These are phyloP conservation scores for Chlamydomonas incerta DNA, from an alignment of 139 green algal species.

Conservation along the genomic window DNA sequence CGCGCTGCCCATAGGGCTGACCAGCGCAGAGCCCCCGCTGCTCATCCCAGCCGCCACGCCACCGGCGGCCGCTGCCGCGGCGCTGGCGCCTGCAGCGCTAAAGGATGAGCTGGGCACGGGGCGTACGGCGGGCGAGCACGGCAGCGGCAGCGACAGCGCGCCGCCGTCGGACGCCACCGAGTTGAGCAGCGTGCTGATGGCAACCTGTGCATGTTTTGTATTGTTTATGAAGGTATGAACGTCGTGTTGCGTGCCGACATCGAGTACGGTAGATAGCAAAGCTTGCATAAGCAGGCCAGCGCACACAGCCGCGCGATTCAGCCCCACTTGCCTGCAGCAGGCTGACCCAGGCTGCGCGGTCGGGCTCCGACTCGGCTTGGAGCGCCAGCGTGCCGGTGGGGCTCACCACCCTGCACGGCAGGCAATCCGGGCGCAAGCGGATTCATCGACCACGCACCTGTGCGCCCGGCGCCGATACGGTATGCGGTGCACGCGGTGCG, in stretches of 20 bases:
- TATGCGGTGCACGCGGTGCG: no score
- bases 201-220: no score
- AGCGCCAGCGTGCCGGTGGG: slow-evolving; percentile 72
- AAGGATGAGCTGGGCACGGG: neutral
- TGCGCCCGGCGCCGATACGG: no score
- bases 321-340: slow-evolving; percentile 25
- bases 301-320: neutral
- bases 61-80: neutral
- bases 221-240: no score
- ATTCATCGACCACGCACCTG: no score
- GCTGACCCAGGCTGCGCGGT: slow-evolving; percentile 84
- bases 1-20: no score
- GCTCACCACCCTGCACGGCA: slow-evolving; percentile 73
- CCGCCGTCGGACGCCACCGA: neutral
- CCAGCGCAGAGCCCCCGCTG: neutral
- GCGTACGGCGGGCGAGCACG: neutral
- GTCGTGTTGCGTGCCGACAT: no score
- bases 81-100: no score
- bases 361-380: slow-evolving; percentile 85
- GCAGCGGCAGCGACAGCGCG: neutral
- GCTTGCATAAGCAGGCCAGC: no score
- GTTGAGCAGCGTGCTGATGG: slow-evolving; percentile 71
- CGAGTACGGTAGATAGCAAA: no score
- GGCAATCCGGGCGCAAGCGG: no score
- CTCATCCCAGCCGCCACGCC: neutral